A percentile compares a stretch with the other conserved stretches of the same genome.
phyloP scores from a whole-genome alignment of 1,284 basidiomycete genomes.

The Chalciporus sp. region DNA sequence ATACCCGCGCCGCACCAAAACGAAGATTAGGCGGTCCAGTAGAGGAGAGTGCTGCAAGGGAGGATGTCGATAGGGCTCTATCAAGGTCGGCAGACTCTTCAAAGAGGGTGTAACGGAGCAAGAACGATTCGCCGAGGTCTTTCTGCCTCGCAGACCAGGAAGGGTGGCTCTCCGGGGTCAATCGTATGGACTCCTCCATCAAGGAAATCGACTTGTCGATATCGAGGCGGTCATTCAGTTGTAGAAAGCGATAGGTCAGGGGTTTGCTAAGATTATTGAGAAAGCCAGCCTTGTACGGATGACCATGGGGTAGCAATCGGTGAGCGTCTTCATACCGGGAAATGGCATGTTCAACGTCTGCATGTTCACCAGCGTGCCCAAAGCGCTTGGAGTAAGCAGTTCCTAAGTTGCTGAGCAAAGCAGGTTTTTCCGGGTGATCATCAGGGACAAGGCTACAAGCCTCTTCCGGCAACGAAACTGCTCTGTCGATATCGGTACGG shows the following conservation, averaged over 20 bases:
- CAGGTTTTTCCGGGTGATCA: neutral
- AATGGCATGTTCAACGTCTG: neutral
- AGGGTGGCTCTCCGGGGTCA: neutral
- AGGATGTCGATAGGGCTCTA: neutral
- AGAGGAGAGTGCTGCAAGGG: neutral
- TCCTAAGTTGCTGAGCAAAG: neutral
- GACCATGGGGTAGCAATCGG: neutral
- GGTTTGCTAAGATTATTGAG: neutral
- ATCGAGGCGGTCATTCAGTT: neutral
- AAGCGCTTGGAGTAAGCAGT: neutral
- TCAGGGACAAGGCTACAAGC: neutral
- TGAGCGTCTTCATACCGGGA: neutral
- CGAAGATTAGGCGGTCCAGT: neutral
- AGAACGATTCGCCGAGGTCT: neutral
- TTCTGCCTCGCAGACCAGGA: neutral
- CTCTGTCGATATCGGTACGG: neutral
- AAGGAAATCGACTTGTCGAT: neutral
- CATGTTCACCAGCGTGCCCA: neutral
- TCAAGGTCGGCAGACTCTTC: neutral
- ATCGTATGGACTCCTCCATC: neutral
- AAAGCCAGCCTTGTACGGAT: neutral
- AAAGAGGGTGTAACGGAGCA: neutral
- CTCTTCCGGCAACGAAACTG: neutral
- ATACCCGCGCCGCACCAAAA: neutral
- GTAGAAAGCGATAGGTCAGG: neutral